phyloP scores from a whole-genome alignment of 305 asterid genomes.

The Salvia sclarea region DNA sequence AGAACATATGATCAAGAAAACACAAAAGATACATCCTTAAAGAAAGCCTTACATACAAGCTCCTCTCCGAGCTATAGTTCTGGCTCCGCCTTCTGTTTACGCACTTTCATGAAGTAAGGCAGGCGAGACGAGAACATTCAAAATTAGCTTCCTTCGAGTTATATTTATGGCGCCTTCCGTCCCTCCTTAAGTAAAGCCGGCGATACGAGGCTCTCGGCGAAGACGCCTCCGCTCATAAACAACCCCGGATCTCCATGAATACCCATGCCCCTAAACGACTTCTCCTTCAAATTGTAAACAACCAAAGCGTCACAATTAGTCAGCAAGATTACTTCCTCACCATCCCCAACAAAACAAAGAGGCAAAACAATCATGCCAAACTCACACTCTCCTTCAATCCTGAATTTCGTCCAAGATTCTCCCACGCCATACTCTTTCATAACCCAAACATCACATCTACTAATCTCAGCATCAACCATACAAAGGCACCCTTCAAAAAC shows the following conservation, averaged over 20 bases:
- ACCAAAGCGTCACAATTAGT: conserved; percentile 28
- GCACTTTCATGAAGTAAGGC: too few species aligned
- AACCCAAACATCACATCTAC: conserved; percentile 43
- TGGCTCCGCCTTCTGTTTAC: too few species aligned
- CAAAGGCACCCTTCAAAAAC: conserved; percentile 45
- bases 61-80: too few species aligned
- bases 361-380: conserved; percentile 29
- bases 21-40: too few species aligned
- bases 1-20: too few species aligned
- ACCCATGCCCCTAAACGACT: conserved; percentile 25
- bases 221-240: conserved; percentile 28
- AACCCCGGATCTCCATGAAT: conserved; percentile 31
- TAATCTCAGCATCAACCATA: conserved; percentile 24
- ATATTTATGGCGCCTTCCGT: too few species aligned
- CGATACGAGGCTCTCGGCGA: conserved; percentile 38
- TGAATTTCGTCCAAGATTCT: conserved; percentile 43
- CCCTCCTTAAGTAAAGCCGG: too few species aligned
- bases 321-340: conserved; percentile 35
- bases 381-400: not conserved
- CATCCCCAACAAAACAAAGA: conserved; percentile 39
- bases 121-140: too few species aligned
- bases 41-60: too few species aligned
- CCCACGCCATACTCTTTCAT: conserved; percentile 53
- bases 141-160: too few species aligned
- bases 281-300: conserved; percentile 28